Evolutionary conservation across 495 filamentous ascomycete species (phyloP).

Genomic region (Hypoxylon rickii): DNA sequence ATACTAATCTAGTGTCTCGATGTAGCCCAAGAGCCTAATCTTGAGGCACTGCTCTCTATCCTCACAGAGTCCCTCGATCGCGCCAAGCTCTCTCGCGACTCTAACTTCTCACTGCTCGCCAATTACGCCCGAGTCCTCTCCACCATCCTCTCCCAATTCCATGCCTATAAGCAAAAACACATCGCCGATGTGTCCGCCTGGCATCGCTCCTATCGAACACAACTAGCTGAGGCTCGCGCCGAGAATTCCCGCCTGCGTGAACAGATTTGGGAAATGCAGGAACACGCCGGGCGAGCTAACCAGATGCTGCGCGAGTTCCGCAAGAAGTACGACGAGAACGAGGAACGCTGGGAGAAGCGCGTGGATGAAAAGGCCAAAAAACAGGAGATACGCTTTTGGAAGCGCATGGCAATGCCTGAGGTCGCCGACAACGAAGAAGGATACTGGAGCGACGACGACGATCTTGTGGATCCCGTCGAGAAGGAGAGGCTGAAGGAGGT

Average conservation of each 20-base stretch:
- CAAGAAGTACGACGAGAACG: slow-evolving; percentile 52
- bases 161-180: slow-evolving; percentile 58
- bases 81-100: slow-evolving; percentile 53
- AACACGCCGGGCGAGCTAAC: slow-evolving; percentile 54
- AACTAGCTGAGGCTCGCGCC: slow-evolving; percentile 60
- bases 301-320: slow-evolving; percentile 54
- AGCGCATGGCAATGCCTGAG: slow-evolving; percentile 58
- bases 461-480: slow-evolving; percentile 57
- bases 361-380: slow-evolving; percentile 47
- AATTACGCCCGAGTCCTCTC: slow-evolving; percentile 53
- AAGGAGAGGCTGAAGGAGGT: slow-evolving; percentile 51
- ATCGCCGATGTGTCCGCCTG: slow-evolving; percentile 55
- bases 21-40: slow-evolving; percentile 54
- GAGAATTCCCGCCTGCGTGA: slow-evolving; percentile 60
- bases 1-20: background rate
- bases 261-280: slow-evolving; percentile 62
- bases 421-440: slow-evolving; percentile 52
- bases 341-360: slow-evolving; percentile 49
- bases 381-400: slow-evolving; percentile 60
- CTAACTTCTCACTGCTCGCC: slow-evolving; percentile 55
- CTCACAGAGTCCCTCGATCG: slow-evolving; percentile 58
- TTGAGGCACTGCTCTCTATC: slow-evolving; percentile 56
- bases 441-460: slow-evolving; percentile 61
- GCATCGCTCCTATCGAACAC: slow-evolving; percentile 60
- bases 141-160: slow-evolving; percentile 56